Percentiles rank a stretch among this genome's conserved stretches.
Evolutionary conservation across 140 eudicot species (phyloP).

Genomic region (Eryngium alpinum): DNA sequence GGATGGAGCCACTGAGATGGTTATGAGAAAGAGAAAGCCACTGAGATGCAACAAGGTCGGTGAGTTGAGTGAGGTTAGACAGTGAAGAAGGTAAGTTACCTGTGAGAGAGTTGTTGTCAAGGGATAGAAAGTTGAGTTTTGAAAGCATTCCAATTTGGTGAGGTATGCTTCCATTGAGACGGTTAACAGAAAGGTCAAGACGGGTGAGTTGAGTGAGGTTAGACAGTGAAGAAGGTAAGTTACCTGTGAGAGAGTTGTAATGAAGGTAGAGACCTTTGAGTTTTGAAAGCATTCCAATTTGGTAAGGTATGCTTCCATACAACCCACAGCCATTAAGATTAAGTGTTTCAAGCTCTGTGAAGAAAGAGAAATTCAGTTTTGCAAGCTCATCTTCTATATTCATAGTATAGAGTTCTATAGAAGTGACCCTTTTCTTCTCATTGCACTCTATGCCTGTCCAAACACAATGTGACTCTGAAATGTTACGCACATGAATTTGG

Average conservation of each 20-base stretch:
- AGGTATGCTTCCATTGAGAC: background rate
- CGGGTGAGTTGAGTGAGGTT: background rate
- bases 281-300: slow-evolving; percentile 1
- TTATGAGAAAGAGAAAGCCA: background rate
- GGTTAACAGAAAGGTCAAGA: background rate
- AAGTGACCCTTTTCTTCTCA: background rate
- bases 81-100: slow-evolving; percentile 6
- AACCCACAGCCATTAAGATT: background rate
- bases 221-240: slow-evolving; percentile 6
- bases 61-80: background rate
- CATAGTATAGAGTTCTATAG: background rate
- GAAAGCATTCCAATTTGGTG: background rate
- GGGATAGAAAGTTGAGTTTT: background rate
- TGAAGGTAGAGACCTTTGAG: background rate
- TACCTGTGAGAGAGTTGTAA: background rate
- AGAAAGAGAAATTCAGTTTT: slow-evolving; percentile 1
- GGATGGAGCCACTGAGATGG: background rate
- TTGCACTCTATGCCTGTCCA: background rate
- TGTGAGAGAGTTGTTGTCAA: background rate
- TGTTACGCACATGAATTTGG: background rate
- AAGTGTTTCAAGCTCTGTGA: background rate
- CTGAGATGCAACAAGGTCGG: no score
- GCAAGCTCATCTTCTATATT: background rate
- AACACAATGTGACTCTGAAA: background rate
- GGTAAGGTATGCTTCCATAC: background rate